Evolutionary conservation across 306 rosid genomes (phyloP).

Genomic region (Sindora glabra): DNA sequence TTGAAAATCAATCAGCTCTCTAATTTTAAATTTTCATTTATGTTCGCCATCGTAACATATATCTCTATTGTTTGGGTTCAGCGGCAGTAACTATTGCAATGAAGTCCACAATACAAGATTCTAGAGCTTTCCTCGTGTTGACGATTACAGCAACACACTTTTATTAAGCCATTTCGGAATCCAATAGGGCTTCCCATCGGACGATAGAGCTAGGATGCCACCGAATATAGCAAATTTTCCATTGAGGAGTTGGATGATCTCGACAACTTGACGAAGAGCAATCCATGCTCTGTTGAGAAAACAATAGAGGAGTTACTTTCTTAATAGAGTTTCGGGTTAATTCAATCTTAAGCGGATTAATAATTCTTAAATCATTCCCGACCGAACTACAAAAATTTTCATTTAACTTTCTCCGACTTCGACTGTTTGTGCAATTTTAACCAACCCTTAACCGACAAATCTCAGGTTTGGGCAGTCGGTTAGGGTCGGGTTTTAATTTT

Average conservation of each 20-base stretch:
- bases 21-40: no score
- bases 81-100: constrained; percentile 22
- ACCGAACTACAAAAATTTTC: no score
- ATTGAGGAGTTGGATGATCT: constrained; percentile 7
- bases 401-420: no score
- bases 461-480: no score
- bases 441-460: no score
- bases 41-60: no score
- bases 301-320: constrained; percentile 42
- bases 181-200: no score
- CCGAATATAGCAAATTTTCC: constrained; percentile 18
- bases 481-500: no score
- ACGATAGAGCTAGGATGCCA: neutral
- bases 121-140: constrained; percentile 28
- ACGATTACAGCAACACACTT: constrained; percentile 21
- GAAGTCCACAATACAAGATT: constrained; percentile 12
- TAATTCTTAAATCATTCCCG: no score
- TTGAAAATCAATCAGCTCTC: no score
- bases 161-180: constrained; percentile 19
- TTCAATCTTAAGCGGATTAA: no score
- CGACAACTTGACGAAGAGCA: constrained; percentile 29
- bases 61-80: constrained; percentile 19
- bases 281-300: constrained; percentile 28
- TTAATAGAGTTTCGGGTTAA: constrained; percentile 41
- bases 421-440: no score